A percentile compares a stretch with the other conserved stretches of the same genome.
Evolutionary conservation across 352 stramenopile genomes (phyloP).

Genomic region (Pythium phragmiticola): DNA sequence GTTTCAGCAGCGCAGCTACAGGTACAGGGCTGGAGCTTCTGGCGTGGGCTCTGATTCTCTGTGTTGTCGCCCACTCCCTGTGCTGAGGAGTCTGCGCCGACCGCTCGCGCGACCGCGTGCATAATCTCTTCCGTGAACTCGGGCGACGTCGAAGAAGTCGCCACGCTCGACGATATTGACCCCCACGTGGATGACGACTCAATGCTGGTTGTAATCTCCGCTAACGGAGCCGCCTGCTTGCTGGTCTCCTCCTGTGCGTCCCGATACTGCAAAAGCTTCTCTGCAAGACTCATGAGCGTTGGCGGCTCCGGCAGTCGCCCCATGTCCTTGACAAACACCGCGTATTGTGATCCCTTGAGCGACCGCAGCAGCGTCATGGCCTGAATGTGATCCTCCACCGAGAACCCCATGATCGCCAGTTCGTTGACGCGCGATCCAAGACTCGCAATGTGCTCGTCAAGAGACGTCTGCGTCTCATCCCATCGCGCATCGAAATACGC

Average conservation of each 20-base stretch:
- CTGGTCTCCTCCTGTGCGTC: neutral
- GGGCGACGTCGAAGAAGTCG: slow-evolving; percentile 1
- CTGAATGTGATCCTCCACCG: slow-evolving; percentile 19
- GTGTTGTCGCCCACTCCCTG: neutral
- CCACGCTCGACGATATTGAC: neutral
- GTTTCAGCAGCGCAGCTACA: neutral
- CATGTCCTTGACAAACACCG: neutral
- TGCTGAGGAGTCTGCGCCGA: slow-evolving; percentile 1
- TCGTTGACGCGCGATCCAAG: slow-evolving; percentile 11
- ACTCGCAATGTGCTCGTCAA: slow-evolving; percentile 8
- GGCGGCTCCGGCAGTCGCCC: neutral
- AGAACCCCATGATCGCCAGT: slow-evolving; percentile 21
- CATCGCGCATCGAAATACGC: slow-evolving; percentile 18
- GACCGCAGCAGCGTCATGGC: slow-evolving; percentile 20
- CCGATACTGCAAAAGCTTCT: slow-evolving; percentile 5
- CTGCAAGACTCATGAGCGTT: slow-evolving; percentile 3
- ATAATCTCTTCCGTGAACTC: slow-evolving; percentile 20
- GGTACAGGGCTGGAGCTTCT: neutral
- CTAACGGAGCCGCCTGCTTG: neutral
- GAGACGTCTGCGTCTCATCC: slow-evolving; percentile 4
- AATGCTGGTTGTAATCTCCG: neutral
- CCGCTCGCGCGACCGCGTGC: slow-evolving; percentile 16
- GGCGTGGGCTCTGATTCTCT: neutral
- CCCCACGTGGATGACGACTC: neutral
- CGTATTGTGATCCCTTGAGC: slow-evolving; percentile 14